Conservation (phyloP, 768 basidiomycete genomes). For the Royoungia palumana region DNA sequence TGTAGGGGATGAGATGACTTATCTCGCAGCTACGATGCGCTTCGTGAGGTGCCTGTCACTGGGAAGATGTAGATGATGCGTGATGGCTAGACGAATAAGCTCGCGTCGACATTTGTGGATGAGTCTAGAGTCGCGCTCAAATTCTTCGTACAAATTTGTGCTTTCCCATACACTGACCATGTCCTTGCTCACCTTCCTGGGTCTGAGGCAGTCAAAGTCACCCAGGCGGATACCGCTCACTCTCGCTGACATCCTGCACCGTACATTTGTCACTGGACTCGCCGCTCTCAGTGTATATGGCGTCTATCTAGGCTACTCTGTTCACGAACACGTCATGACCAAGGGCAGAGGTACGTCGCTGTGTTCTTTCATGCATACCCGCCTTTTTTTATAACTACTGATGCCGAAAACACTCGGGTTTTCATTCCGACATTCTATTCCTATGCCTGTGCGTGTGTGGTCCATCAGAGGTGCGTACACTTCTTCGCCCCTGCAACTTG, state of each 20-base stretch:
- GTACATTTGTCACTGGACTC: constrained; percentile 30
- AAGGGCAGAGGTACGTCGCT: constrained; percentile 29
- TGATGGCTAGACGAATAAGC: no score
- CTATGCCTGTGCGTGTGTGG: no score
- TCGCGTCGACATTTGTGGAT: no score
- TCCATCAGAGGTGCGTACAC: constrained; percentile 19
- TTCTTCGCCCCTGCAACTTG: background rate
- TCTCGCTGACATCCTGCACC: constrained; percentile 29
- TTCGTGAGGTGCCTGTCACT: no score
- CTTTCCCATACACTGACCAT: no score
- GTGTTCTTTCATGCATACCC: background rate
- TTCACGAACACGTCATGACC: constrained; percentile 29
- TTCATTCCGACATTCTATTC: background rate
- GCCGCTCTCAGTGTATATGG: constrained; percentile 28
- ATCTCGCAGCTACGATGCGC: no score
- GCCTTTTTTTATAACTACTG: background rate
- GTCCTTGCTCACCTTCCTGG: constrained; percentile 29
- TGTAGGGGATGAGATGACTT: no score
- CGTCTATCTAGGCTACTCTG: constrained; percentile 31
- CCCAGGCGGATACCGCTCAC: constrained; percentile 23
- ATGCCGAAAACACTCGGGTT: background rate
- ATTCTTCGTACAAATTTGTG: no score
- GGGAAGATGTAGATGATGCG: no score
- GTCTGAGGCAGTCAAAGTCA: constrained; percentile 19
- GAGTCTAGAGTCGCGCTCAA: no score